Conservation (phyloP, 1,139 yeast genomes). For the Sugiyamaella novakii region DNA sequence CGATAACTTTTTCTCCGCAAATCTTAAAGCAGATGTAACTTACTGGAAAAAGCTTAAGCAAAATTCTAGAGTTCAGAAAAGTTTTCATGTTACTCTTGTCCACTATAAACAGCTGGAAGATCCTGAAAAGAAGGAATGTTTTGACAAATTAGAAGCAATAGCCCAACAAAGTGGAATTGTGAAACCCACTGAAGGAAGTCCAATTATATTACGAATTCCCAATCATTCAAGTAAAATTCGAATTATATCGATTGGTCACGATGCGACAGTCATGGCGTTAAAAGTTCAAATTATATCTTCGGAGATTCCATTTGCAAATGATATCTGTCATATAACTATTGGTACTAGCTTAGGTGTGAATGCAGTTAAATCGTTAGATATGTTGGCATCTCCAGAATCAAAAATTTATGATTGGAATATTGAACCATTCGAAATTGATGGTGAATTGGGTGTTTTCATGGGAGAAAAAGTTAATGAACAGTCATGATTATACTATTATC, state of each 20-base stretch:
- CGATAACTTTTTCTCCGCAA: conserved; percentile 27
- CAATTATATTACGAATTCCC: conserved; percentile 17
- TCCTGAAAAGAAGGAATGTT: background rate
- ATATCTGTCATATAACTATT: conserved; percentile 70
- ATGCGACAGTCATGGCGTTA: conserved; percentile 50
- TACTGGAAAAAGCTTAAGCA: conserved; percentile 42
- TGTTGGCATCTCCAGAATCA: conserved; percentile 38
- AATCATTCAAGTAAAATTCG: conserved; percentile 14
- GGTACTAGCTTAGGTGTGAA: conserved; percentile 58
- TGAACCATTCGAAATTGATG: conserved; percentile 26
- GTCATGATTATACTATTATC: no score
- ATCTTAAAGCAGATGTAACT: conserved; percentile 27
- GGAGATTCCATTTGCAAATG: conserved; percentile 47
- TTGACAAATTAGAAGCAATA: background rate
- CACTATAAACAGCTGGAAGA: conserved; percentile 46
- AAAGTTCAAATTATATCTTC: conserved; percentile 49
- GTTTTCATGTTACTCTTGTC: conserved; percentile 77
- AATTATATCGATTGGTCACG: conserved; percentile 25
- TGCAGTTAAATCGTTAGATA: conserved; percentile 54
- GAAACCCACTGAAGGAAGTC: background rate
- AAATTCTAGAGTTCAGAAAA: conserved; percentile 50
- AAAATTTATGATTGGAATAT: conserved; percentile 29
- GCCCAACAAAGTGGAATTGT: background rate
- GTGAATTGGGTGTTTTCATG: conserved; percentile 18
- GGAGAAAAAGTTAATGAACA: no score